Evolutionary conservation across 2,329 filamentous ascomycete genomes (phyloP).

Genomic region (Hirsutella rhossiliensis): DNA sequence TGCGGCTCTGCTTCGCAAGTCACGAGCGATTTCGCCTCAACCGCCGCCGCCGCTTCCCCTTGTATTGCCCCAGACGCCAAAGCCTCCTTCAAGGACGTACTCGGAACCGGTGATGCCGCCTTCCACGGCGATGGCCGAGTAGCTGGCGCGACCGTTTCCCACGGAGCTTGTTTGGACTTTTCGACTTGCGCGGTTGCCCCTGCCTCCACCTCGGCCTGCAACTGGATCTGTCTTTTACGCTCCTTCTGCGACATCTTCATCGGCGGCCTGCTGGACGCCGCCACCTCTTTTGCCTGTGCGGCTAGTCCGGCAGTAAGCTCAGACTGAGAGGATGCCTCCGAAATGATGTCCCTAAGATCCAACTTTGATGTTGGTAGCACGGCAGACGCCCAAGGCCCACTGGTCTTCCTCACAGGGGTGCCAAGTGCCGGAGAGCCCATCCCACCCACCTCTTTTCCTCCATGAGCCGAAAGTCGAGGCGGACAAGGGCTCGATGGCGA

Average conservation of each 20-base stretch:
- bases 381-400: slow-evolving; percentile 37
- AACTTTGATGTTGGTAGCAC: slow-evolving; percentile 49
- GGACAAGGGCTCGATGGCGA: not conserved
- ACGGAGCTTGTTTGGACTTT: slow-evolving; percentile 23
- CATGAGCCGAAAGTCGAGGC: not conserved
- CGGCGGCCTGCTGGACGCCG: slow-evolving; percentile 23
- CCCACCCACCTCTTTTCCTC: not conserved
- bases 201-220: slow-evolving; percentile 38
- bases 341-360: slow-evolving; percentile 68
- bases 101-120: slow-evolving; percentile 33
- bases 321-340: slow-evolving; percentile 38
- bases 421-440: not conserved
- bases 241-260: slow-evolving; percentile 82
- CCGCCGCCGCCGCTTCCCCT: slow-evolving; percentile 12
- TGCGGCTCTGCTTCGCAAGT: slow-evolving; percentile 27
- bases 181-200: slow-evolving; percentile 25
- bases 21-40: slow-evolving; percentile 28
- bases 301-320: slow-evolving; percentile 42
- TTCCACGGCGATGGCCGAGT: slow-evolving; percentile 54
- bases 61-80: slow-evolving; percentile 20
- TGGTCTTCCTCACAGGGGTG: slow-evolving; percentile 7
- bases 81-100: slow-evolving; percentile 37
- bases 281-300: slow-evolving; percentile 33
- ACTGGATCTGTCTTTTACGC: slow-evolving; percentile 70
- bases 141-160: slow-evolving; percentile 29